Percentiles rank a stretch among this genome's conserved stretches.
These are phyloP conservation scores for Flaveria bidentis DNA, from an alignment of 129 eudicot genomes.

Conservation along the genomic window DNA sequence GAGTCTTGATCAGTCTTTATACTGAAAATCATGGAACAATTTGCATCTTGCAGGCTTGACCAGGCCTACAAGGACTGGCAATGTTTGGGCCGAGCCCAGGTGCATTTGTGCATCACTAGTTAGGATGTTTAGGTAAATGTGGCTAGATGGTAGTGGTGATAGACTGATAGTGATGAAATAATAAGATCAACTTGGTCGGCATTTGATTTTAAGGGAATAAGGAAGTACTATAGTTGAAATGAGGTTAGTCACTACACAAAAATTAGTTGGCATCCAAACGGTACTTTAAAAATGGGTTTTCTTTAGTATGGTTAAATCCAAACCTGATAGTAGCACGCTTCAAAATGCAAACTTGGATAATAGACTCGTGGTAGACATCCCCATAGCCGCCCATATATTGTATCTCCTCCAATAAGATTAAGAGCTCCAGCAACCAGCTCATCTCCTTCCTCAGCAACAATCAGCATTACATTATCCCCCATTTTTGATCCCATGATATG, in stretches of 20 bases:
- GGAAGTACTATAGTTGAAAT: not conserved
- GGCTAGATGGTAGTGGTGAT: not conserved
- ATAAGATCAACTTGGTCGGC: not conserved
- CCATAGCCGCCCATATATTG: slow-evolving; percentile 93
- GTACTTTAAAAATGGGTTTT: not conserved
- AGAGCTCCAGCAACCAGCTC: slow-evolving; percentile 93
- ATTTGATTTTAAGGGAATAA: not conserved
- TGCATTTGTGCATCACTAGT: not conserved
- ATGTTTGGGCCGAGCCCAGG: not conserved
- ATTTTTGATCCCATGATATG: slow-evolving; percentile 89
- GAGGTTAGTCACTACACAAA: not conserved
- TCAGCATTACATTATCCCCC: slow-evolving; percentile 84
- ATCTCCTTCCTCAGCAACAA: slow-evolving; percentile 81
- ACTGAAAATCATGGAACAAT: too few species aligned
- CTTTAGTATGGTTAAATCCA: not conserved
- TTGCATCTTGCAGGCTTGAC: too few species aligned
- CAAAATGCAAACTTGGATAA: slow-evolving; percentile 94
- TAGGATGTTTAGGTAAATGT: not conserved
- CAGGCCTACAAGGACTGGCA: not conserved
- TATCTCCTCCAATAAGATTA: slow-evolving; percentile 93
- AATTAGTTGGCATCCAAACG: not conserved
- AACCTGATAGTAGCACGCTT: slow-evolving; percentile 99
- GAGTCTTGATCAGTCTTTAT: not conserved
- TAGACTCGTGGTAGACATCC: slow-evolving; percentile 86
- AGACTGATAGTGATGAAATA: not conserved